A percentile compares a stretch with the other conserved stretches of the same genome.
Evolutionary conservation across 2,329 filamentous ascomycete genomes (phyloP).

Genomic region (Mycocentrospora acerina): DNA sequence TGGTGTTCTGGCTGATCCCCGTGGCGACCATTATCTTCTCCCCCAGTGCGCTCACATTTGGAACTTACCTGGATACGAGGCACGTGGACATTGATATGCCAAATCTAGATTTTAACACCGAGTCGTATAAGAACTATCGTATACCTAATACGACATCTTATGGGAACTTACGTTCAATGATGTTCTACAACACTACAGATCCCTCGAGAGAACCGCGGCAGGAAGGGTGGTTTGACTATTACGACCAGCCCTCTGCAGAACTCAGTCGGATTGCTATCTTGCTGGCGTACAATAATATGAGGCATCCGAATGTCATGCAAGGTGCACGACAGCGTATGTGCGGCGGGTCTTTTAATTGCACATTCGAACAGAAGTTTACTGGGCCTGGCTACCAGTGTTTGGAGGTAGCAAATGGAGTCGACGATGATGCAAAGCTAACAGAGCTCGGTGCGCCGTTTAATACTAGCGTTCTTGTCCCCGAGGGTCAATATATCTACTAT

Average conservation of each 20-base stretch:
- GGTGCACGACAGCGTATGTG: slow-evolving; percentile 40
- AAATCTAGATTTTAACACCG: slow-evolving; percentile 29
- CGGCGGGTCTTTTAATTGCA: slow-evolving; percentile 39
- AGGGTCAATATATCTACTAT: slow-evolving; percentile 30
- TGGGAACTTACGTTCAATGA: slow-evolving; percentile 27
- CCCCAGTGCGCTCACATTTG: slow-evolving; percentile 42
- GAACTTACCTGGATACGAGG: slow-evolving; percentile 21
- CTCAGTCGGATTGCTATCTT: slow-evolving; percentile 31
- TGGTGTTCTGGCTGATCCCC: slow-evolving; percentile 39
- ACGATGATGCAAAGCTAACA: slow-evolving; percentile 19
- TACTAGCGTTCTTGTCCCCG: slow-evolving; percentile 29
- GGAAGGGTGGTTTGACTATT: slow-evolving; percentile 38
- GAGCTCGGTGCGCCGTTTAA: slow-evolving; percentile 36
- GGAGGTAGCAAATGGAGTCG: slow-evolving; percentile 22
- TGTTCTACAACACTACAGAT: slow-evolving; percentile 41
- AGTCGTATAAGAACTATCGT: slow-evolving; percentile 38
- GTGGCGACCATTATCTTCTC: slow-evolving; percentile 43
- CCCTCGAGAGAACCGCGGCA: slow-evolving; percentile 1
- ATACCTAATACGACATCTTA: slow-evolving; percentile 26
- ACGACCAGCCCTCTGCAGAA: slow-evolving; percentile 37
- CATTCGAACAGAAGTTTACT: slow-evolving; percentile 31
- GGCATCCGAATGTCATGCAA: slow-evolving; percentile 23
- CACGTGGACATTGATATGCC: slow-evolving; percentile 20
- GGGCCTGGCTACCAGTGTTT: slow-evolving; percentile 39
- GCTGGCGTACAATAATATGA: slow-evolving; percentile 32